phyloP scores from a whole-genome alignment of 2,329 filamentous ascomycete species.

The Phaeosphaeria sp. region DNA sequence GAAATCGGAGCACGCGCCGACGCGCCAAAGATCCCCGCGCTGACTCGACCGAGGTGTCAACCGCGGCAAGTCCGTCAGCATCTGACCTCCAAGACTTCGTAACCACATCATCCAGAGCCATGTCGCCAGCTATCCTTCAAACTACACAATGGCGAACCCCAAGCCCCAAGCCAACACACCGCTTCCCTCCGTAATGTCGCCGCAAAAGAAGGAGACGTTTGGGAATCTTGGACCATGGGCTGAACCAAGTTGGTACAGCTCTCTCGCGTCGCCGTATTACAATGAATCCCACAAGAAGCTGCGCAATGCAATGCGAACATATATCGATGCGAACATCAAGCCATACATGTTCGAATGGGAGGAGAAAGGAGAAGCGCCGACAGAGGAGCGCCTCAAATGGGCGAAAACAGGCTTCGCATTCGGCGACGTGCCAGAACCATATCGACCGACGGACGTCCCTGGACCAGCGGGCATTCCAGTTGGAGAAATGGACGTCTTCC shows the following conservation, averaged over 20 bases:
- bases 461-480: slow-evolving; percentile 48
- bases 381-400: slow-evolving; percentile 51
- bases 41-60: slow-evolving; percentile 9
- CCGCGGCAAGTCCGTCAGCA: slow-evolving; percentile 21
- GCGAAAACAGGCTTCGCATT: slow-evolving; percentile 53
- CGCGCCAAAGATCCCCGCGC: slow-evolving; percentile 4
- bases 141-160: slow-evolving; percentile 14
- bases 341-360: slow-evolving; percentile 71
- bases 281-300: slow-evolving; percentile 66
- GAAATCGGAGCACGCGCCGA: not conserved
- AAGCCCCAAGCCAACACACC: slow-evolving; percentile 17
- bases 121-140: not conserved
- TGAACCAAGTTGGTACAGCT: slow-evolving; percentile 56
- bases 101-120: not conserved
- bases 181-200: slow-evolving; percentile 24
- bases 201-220: slow-evolving; percentile 37
- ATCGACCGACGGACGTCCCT: slow-evolving; percentile 49
- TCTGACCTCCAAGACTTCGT: not conserved
- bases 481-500: slow-evolving; percentile 47
- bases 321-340: slow-evolving; percentile 65
- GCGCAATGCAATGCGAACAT: slow-evolving; percentile 63
- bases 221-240: slow-evolving; percentile 52
- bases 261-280: slow-evolving; percentile 67
- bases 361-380: slow-evolving; percentile 55
- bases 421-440: slow-evolving; percentile 53